These are phyloP conservation scores for Isatis tinctoria DNA, from an alignment of 345 rosid species.

Conservation along the genomic window DNA sequence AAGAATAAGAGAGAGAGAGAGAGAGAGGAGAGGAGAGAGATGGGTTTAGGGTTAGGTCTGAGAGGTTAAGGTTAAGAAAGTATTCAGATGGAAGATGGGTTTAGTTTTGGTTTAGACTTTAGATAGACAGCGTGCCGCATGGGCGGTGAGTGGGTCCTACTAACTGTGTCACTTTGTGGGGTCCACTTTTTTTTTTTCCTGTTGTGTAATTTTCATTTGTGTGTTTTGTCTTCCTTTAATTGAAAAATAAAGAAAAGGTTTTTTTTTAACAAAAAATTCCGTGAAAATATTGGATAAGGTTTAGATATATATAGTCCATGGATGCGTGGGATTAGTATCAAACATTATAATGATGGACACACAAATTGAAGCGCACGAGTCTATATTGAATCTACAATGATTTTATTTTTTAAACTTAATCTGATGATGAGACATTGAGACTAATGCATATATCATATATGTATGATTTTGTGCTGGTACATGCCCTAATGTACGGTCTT, in stretches of 20 bases:
- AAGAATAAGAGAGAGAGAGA: neutral
- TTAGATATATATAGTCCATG: conserved; percentile 25
- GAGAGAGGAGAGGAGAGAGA: neutral
- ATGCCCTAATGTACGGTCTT: conserved; percentile 30
- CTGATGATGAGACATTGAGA: conserved; percentile 17
- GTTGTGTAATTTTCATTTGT: conserved; percentile 16
- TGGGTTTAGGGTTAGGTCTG: conserved; percentile 30
- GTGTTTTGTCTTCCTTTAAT: conserved; percentile 10
- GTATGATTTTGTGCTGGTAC: conserved; percentile 21
- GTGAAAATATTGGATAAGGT: conserved; percentile 20
- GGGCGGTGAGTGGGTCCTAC: conserved; percentile 67
- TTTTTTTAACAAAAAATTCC: neutral
- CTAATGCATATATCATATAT: conserved; percentile 8
- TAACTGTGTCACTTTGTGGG: conserved; percentile 33
- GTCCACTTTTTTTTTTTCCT: conserved; percentile 26
- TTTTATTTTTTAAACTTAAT: neutral
- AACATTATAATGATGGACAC: conserved; percentile 19
- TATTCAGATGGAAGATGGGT: conserved; percentile 43
- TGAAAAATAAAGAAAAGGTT: neutral
- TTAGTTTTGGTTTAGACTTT: conserved; percentile 44
- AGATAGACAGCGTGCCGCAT: conserved; percentile 66
- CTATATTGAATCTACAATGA: neutral
- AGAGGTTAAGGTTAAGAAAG: conserved; percentile 59
- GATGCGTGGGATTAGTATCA: conserved; percentile 24
- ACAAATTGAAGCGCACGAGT: conserved; percentile 21